phyloP scores from a whole-genome alignment of 2,329 filamentous ascomycete genomes.

The Colletotrichum lentis region DNA sequence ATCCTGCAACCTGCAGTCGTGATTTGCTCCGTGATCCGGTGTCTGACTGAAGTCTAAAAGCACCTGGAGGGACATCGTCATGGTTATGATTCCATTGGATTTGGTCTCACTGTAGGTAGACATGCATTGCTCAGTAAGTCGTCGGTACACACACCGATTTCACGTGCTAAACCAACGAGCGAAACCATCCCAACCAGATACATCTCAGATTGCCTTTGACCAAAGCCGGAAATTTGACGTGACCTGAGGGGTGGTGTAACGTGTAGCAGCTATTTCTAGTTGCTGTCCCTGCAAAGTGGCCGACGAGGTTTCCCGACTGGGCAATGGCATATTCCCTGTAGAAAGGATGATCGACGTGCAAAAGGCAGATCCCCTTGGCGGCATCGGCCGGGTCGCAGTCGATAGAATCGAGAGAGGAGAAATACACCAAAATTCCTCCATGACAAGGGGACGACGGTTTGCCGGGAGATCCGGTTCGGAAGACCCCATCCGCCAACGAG shows the following conservation, averaged over 20 bases:
- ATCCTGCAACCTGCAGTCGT: constrained; percentile 30
- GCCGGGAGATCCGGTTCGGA: background rate
- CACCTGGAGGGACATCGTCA: constrained; percentile 7
- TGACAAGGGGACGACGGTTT: background rate
- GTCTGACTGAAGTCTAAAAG: constrained; percentile 6
- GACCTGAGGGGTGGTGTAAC: background rate
- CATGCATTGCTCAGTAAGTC: constrained; percentile 1
- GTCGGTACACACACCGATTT: background rate
- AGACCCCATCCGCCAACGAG: background rate
- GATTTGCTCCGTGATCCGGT: constrained; percentile 23
- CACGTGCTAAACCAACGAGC: constrained; percentile 21
- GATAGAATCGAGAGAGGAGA: too few species aligned
- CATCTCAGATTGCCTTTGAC: background rate
- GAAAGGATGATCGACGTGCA: constrained; percentile 29
- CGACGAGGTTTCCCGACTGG: background rate
- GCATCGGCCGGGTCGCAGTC: constrained; percentile 8
- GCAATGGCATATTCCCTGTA: background rate
- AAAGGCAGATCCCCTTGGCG: constrained; percentile 33
- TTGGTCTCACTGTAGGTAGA: too few species aligned
- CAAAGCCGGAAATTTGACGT: background rate
- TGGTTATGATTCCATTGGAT: constrained; percentile 20
- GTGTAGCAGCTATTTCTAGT: background rate
- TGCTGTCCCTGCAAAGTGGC: background rate
- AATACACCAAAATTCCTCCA: too few species aligned
- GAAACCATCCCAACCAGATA: constrained; percentile 3